Evolutionary conservation across 208 protist genomes (phyloP).

Genomic region (Acanthamoeba lugdunensis): DNA sequence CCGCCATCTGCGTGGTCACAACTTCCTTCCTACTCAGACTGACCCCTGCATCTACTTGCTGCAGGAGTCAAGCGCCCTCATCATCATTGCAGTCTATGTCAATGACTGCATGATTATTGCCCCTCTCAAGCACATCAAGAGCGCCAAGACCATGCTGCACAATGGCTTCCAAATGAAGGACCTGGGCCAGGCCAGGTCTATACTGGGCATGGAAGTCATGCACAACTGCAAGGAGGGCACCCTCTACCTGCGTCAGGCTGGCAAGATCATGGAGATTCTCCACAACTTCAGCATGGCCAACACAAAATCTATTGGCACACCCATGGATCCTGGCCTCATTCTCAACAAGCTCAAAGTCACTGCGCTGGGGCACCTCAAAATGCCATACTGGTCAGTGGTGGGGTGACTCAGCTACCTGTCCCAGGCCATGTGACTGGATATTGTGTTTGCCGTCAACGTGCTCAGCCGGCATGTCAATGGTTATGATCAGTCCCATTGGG

Average conservation of each 20-base stretch:
- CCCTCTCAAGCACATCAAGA: not conserved
- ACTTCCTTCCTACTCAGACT: not conserved
- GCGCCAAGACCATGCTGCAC: not conserved
- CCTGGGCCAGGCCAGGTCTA: not conserved
- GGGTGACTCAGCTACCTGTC: not conserved
- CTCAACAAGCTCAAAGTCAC: not conserved
- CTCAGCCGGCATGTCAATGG: not conserved
- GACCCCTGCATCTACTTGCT: slow-evolving; percentile 52
- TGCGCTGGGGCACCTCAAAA: not conserved
- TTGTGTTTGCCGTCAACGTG: not conserved
- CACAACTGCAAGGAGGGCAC: not conserved
- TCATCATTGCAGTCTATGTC: slow-evolving; percentile 45
- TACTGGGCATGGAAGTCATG: slow-evolving; percentile 40
- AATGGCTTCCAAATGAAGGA: not conserved
- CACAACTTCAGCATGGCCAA: not conserved
- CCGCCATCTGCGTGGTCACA: not conserved
- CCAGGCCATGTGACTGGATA: slow-evolving; percentile 27
- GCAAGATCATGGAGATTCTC: slow-evolving; percentile 25
- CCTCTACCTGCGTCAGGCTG: not conserved
- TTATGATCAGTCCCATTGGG: not conserved
- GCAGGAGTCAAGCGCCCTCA: not conserved
- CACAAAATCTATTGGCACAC: not conserved
- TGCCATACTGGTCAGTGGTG: not conserved
- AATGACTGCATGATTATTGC: not conserved
- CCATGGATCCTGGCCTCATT: not conserved